Evolutionary conservation across 345 rosid genomes (phyloP).

Genomic region (Lepidium aucheri): DNA sequence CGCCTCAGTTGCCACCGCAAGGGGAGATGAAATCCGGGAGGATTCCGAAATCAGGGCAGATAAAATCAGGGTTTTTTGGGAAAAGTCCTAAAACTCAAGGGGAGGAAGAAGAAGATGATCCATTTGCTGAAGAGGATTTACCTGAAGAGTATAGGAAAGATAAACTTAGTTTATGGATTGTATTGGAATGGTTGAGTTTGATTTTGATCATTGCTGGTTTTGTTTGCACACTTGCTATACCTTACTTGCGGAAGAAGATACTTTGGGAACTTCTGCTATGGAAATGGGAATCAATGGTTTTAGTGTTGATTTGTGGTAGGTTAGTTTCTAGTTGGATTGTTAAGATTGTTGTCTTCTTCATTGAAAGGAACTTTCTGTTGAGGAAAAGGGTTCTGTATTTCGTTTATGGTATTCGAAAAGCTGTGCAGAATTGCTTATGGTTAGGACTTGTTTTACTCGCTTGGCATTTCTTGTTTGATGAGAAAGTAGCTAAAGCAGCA

Average conservation of each 20-base stretch:
- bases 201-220: conserved; percentile 35
- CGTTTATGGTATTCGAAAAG: conserved; percentile 55
- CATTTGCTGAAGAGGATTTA: conserved; percentile 47
- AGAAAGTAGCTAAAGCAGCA: conserved; percentile 34
- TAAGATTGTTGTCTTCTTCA: conserved; percentile 43
- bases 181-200: conserved; percentile 51
- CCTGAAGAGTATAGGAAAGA: conserved; percentile 43
- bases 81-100: conserved; percentile 2
- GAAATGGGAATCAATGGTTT: conserved; percentile 62
- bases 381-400: conserved; percentile 62
- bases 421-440: conserved; percentile 66
- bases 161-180: conserved; percentile 22
- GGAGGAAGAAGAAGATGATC: conserved; percentile 54
- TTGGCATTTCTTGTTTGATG: conserved; percentile 56
- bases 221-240: conserved; percentile 37
- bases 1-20: conserved; percentile 14
- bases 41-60: conserved; percentile 14
- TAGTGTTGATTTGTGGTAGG: conserved; percentile 68
- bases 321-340: conserved; percentile 64
- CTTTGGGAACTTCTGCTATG: conserved; percentile 43
- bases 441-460: conserved; percentile 55
- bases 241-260: conserved; percentile 22
- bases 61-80: conserved; percentile 31
- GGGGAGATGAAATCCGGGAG: conserved; percentile 25
- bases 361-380: conserved; percentile 60